Base-by-base conservation (phyloP, 2,329 filamentous ascomycete genomes). In the Claviceps spartinae region DNA sequence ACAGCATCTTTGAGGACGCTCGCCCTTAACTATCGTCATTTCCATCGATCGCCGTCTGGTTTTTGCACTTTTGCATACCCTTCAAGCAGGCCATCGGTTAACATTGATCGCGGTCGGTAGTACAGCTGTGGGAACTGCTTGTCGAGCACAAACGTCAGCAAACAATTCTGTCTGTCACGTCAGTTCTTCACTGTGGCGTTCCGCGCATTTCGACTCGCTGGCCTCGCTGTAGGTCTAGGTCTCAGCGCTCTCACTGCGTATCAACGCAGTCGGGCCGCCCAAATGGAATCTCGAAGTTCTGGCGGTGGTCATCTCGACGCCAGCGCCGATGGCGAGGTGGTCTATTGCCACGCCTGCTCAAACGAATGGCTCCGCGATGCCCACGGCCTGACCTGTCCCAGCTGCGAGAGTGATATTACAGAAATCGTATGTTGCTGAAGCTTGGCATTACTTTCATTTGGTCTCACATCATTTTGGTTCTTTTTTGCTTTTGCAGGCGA, bases 311-410 rank as follows among this genome's bases (percentile, higher is more conserved):
- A 73, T 60, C 72, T 82, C 53, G 75, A 78, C 63, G 73, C 74
- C 56, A 69, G 66, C 22, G 61, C 65, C 5, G 69, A 69, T 55
- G 74, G 80, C 56, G 86, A 95, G 63, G 79, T 91, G 57, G 83
- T 96, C 51, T 94, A 78, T 67, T 98, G 93, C 68, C 88, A 97
- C 68, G 71, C 76, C 54, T 97, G 93, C 70, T 66, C 77, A 50
- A 71, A 85, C 56, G 85, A 95, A 65, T 97, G 89, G 88, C 87
- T 85, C 62, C 74, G 80, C 54, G 79, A 87, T 54, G 77, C 85
- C 56, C 74, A 77, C 57, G 82, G 70, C 26, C 69, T 95, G 56
- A 71, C 70, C 16, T 98, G 93, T 63, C 88, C 89, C 16, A 67
- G 71, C n/a, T 98, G 93, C 64, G 65, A 75, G 4, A 81, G 82